These are phyloP conservation scores for Dryas octopetala DNA, from an alignment of 306 rosid species.

Conservation along the genomic window DNA sequence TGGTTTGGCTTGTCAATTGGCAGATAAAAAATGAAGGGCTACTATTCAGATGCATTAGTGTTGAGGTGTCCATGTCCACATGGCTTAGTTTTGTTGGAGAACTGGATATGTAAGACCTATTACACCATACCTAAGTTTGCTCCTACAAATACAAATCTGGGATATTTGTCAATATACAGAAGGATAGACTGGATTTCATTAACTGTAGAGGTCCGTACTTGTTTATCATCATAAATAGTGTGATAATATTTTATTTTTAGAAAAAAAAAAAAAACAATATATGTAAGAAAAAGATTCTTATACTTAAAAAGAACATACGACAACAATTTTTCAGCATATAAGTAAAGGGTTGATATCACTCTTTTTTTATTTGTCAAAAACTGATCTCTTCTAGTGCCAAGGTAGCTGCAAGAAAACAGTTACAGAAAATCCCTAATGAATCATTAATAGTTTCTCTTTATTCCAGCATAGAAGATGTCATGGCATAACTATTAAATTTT, in stretches of 20 bases:
- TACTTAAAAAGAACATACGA: too few relatives aligned
- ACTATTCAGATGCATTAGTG: neutral
- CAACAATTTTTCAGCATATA: too few relatives aligned
- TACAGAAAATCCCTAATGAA: neutral
- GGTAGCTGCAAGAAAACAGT: neutral
- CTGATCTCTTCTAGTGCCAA: neutral
- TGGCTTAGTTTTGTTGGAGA: neutral
- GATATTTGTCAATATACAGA: neutral
- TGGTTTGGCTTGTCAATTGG: neutral
- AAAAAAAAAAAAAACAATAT: too few relatives aligned
- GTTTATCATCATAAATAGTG: neutral
- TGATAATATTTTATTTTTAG: too few relatives aligned
- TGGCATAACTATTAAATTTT: too few relatives aligned
- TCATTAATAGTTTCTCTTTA: neutral
- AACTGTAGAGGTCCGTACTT: neutral
- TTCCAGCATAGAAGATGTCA: neutral
- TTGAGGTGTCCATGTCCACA: neutral
- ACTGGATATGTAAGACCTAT: neutral
- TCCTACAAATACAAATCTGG: too few relatives aligned
- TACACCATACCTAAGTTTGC: neutral
- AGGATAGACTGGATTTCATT: neutral
- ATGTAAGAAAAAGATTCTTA: too few relatives aligned
- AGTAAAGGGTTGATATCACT: neutral
- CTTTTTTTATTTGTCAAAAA: neutral
- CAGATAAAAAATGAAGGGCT: neutral